Conservation (phyloP, 2,329 filamentous ascomycete genomes). For the Curvularia eragrostidis region DNA sequence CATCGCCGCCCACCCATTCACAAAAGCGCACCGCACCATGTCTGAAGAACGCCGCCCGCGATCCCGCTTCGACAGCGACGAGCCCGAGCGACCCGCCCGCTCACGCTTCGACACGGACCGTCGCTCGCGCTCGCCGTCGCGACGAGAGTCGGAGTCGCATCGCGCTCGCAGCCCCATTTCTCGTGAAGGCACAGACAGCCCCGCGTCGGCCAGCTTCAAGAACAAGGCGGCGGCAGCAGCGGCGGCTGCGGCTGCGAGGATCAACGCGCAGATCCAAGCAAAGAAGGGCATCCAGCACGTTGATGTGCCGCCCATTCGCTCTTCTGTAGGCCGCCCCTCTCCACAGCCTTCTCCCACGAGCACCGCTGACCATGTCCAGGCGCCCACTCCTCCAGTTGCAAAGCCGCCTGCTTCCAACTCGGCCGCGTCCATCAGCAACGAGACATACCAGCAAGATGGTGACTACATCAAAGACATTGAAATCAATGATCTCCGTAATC, state of each 20-base stretch:
- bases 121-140: slow-evolving; percentile 75
- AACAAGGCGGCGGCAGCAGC: slow-evolving; percentile 74
- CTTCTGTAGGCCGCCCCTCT: slow-evolving; percentile 57
- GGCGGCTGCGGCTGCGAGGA: slow-evolving; percentile 72
- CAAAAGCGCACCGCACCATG: slow-evolving; percentile 58
- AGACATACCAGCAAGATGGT: slow-evolving; percentile 93
- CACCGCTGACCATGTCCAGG: slow-evolving; percentile 38
- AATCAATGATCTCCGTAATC: slow-evolving; percentile 96
- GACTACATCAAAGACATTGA: slow-evolving; percentile 99
- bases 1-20: background rate
- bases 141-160: slow-evolving; percentile 67
- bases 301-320: slow-evolving; percentile 81
- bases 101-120: slow-evolving; percentile 76
- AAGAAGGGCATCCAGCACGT: slow-evolving; percentile 91
- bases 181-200: slow-evolving; percentile 56
- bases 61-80: slow-evolving; percentile 92
- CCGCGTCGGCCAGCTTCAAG: slow-evolving; percentile 57
- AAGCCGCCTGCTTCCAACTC: slow-evolving; percentile 62
- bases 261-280: slow-evolving; percentile 56
- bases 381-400: slow-evolving; percentile 57
- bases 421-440: slow-evolving; percentile 65
- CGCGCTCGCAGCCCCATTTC: slow-evolving; percentile 83
- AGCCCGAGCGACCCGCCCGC: slow-evolving; percentile 65
- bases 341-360: background rate
- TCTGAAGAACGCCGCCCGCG: slow-evolving; percentile 84